phyloP scores from a whole-genome alignment of 169 alveolate genomes.

The Perkinsus marinus region DNA sequence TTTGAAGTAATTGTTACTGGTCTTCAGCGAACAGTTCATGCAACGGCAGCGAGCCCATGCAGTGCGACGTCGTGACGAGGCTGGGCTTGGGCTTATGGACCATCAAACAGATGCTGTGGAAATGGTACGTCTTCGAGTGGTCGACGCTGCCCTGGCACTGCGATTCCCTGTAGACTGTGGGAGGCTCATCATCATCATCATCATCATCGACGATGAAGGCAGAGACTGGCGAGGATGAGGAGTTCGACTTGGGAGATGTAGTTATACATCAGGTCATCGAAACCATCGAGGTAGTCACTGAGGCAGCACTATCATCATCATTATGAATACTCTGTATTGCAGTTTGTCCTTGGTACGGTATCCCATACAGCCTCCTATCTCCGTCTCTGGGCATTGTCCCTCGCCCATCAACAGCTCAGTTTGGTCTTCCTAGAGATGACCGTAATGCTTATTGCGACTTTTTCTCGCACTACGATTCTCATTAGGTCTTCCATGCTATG shows the following conservation, averaged over 20 bases:
- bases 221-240: constrained; percentile 4
- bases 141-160: too few relatives aligned
- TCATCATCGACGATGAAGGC: background rate
- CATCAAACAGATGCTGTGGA: background rate
- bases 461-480: background rate
- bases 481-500: background rate
- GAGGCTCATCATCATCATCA: background rate
- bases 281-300: constrained; percentile 90
- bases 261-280: constrained; percentile 70
- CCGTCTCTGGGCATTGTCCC: constrained; percentile 96
- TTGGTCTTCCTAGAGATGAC: background rate
- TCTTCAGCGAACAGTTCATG: background rate
- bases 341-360: constrained; percentile 25
- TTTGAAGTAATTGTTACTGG: background rate
- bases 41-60: background rate
- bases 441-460: background rate
- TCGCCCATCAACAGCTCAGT: constrained; percentile 92
- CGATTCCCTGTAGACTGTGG: background rate
- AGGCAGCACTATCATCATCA: background rate
- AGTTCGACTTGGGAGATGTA: constrained; percentile 18
- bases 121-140: background rate
- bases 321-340: background rate
- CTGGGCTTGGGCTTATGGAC: background rate
- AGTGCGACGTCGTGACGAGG: background rate
- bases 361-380: constrained; percentile 98